Percentiles rank a stretch among this genome's conserved stretches.
Evolutionary conservation across 352 stramenopile genomes (phyloP).

Genomic region (Globisporangium parvum): DNA sequence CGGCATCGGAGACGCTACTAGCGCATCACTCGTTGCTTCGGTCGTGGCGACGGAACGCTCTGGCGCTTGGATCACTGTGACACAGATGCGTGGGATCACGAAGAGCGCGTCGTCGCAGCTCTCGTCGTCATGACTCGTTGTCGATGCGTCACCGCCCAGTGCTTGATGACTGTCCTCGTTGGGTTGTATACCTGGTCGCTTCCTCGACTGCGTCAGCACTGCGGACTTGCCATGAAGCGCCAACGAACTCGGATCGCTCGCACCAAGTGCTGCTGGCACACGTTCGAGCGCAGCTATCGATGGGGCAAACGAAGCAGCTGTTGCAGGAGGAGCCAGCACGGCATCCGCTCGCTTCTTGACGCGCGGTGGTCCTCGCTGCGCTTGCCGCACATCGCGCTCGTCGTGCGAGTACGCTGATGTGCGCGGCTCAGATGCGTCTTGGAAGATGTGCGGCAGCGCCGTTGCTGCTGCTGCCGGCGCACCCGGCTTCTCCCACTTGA

Average conservation of each 20-base stretch:
- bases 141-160: not conserved
- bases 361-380: not conserved
- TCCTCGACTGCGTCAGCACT: not conserved
- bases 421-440: not conserved
- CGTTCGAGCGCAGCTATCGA: not conserved
- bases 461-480: not conserved
- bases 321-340: not conserved
- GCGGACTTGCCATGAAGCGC: constrained; percentile 2
- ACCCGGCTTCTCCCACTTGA: constrained; percentile 15
- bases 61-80: constrained; percentile 1
- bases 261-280: too few relatives aligned
- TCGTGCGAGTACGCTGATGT: constrained; percentile 1
- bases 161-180: not conserved
- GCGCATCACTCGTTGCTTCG: not conserved
- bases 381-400: constrained; percentile 4
- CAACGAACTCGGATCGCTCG: not conserved
- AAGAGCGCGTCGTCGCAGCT: not conserved
- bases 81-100: constrained; percentile 3
- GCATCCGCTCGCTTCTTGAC: constrained; percentile 1
- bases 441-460: constrained; percentile 4
- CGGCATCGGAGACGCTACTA: not conserved
- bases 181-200: not conserved
- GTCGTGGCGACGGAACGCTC: not conserved
- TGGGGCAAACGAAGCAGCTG: too few relatives aligned
- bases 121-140: not conserved